phyloP scores from a whole-genome alignment of 2,329 filamentous ascomycete genomes.

The Cladophialophora carrionii region DNA sequence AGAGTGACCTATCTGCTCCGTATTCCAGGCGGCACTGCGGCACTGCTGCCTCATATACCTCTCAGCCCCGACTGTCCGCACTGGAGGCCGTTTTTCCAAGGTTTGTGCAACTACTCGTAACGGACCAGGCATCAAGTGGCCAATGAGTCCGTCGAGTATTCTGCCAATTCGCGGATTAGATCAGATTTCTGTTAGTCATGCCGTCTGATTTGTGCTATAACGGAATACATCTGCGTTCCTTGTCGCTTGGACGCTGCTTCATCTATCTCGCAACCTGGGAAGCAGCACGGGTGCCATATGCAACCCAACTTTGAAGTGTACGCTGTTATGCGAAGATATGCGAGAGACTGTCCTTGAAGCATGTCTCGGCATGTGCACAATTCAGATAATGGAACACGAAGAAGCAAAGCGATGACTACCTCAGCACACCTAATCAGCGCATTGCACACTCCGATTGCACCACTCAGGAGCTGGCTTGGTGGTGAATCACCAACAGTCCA shows the following conservation, averaged over 20 bases:
- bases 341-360: neutral
- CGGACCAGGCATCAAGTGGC: conserved; percentile 1
- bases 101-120: conserved; percentile 11
- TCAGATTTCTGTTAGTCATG: conserved; percentile 23
- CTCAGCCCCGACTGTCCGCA: neutral
- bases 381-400: conserved; percentile 17
- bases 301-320: neutral
- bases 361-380: conserved; percentile 13
- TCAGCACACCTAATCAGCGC: conserved; percentile 28
- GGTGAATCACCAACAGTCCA: conserved; percentile 32
- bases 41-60: conserved; percentile 5
- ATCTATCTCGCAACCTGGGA: neutral
- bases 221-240: neutral
- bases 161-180: conserved; percentile 15
- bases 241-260: neutral
- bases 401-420: conserved; percentile 18
- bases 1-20: neutral
- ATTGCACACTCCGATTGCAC: conserved; percentile 19
- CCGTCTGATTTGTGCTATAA: conserved; percentile 4
- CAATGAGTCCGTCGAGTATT: conserved; percentile 3
- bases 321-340: neutral
- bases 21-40: neutral
- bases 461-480: conserved; percentile 17
- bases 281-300: neutral
- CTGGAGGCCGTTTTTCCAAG: neutral